Percentiles rank a stretch among this genome's conserved stretches.
Evolutionary conservation across 352 stramenopile genomes (phyloP).

Genomic region (Globisporangium spinosum): DNA sequence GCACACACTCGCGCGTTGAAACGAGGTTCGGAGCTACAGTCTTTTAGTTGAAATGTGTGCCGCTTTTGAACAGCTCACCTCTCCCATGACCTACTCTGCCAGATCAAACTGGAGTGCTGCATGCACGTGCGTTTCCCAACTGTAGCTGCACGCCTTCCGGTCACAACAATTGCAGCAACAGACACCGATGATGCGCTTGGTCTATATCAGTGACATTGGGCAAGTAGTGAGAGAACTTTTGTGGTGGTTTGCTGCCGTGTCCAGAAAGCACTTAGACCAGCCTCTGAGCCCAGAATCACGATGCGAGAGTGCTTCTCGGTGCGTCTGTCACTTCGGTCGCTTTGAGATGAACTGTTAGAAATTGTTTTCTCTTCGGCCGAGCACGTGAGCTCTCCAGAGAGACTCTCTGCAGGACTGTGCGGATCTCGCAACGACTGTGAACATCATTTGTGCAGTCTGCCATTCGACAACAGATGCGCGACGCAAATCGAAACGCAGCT

Average conservation of each 20-base stretch:
- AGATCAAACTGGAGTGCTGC: neutral
- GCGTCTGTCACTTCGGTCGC: neutral
- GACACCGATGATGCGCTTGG: neutral
- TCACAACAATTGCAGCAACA: neutral
- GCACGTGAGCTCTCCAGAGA: neutral
- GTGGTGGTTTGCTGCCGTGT: neutral
- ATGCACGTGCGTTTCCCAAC: neutral
- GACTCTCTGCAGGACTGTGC: neutral
- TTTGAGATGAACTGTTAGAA: neutral
- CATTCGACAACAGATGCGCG: neutral
- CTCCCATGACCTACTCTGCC: too few species aligned
- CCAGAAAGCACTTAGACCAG: neutral
- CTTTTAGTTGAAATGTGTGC: neutral
- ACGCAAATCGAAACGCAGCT: neutral
- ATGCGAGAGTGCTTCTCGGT: neutral
- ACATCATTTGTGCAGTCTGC: neutral
- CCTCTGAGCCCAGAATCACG: neutral
- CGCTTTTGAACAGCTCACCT: neutral
- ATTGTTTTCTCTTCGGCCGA: neutral
- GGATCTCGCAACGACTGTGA: neutral
- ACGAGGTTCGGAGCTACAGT: neutral
- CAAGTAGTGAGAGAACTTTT: neutral
- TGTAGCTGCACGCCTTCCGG: neutral
- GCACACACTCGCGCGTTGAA: neutral
- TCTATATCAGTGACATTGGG: neutral